phyloP scores from a whole-genome alignment of 2,329 filamentous ascomycete genomes.

The Chaetomiaceae sp. region DNA sequence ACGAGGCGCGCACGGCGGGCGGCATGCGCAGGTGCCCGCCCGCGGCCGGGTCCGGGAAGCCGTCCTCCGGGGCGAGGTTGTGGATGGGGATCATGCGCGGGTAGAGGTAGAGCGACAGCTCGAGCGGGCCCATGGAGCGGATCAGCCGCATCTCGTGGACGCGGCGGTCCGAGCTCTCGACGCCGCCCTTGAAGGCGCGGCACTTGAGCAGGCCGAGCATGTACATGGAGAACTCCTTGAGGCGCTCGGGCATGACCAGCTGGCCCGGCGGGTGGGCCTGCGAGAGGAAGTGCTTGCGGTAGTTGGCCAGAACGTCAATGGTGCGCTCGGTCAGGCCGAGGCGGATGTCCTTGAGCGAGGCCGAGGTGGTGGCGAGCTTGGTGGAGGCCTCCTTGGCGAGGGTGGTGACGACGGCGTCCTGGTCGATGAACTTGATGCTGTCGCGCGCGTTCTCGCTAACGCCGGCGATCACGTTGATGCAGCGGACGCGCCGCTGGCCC shows the following conservation, averaged over 20 bases:
- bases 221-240: slow-evolving; percentile 97
- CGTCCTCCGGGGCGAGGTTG: slow-evolving; percentile 79
- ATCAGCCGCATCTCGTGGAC: slow-evolving; percentile 90
- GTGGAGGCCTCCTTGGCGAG: slow-evolving; percentile 90
- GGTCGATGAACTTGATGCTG: slow-evolving; percentile 86
- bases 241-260: slow-evolving; percentile 86
- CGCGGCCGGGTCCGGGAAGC: slow-evolving; percentile 75
- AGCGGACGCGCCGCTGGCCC: slow-evolving; percentile 84
- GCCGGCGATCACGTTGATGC: slow-evolving; percentile 87
- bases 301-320: slow-evolving; percentile 84
- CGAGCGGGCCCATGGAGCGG: slow-evolving; percentile 76
- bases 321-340: slow-evolving; percentile 81
- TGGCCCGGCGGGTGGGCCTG: slow-evolving; percentile 83
- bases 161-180: slow-evolving; percentile 82
- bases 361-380: slow-evolving; percentile 66
- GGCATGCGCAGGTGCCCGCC: slow-evolving; percentile 86
- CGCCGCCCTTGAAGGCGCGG: slow-evolving; percentile 86
- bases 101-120: slow-evolving; percentile 89
- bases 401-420: slow-evolving; percentile 83
- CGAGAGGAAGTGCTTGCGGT: slow-evolving; percentile 83
- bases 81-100: slow-evolving; percentile 89
- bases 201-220: slow-evolving; percentile 85
- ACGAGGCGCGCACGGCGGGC: slow-evolving; percentile 71
- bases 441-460: slow-evolving; percentile 82
- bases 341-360: slow-evolving; percentile 76